These are phyloP conservation scores for Venturiaceae sp. DNA, from an alignment of 2,329 filamentous ascomycete genomes.

Conservation along the genomic window DNA sequence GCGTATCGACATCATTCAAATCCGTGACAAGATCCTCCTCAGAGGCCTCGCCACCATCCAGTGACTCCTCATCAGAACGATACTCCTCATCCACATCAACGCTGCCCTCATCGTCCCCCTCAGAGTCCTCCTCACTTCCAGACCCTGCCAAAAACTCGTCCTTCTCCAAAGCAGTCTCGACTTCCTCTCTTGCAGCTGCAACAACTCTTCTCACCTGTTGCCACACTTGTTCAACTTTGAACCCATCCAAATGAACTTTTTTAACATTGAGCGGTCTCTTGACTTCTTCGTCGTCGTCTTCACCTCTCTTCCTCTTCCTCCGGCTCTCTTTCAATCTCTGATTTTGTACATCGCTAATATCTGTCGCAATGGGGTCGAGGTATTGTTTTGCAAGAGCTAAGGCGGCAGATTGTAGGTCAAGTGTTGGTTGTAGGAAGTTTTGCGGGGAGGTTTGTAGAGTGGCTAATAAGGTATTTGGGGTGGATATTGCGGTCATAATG, in stretches of 20 bases:
- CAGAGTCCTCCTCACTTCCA: conserved; percentile 8
- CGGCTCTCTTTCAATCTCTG: conserved; percentile 56
- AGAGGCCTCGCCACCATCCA: conserved; percentile 21
- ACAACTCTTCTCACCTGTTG: conserved; percentile 85
- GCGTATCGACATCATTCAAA: conserved; percentile 22
- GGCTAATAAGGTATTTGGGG: conserved; percentile 15
- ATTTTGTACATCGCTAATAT: conserved; percentile 64
- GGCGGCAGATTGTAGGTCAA: conserved; percentile 57
- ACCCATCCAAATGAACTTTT: conserved; percentile 78
- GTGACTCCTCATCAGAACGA: conserved; percentile 20
- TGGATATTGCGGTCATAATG: conserved; percentile 7
- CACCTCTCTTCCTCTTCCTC: conserved; percentile 65
- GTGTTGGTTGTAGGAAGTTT: conserved; percentile 64
- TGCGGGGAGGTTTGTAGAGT: conserved; percentile 54
- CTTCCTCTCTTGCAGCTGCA: conserved; percentile 48
- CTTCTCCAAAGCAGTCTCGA: conserved; percentile 30
- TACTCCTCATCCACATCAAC: conserved; percentile 11
- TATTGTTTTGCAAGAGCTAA: conserved; percentile 69
- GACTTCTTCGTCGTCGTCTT: conserved; percentile 29
- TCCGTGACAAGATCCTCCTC: conserved; percentile 17
- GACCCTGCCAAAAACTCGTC: conserved; percentile 9
- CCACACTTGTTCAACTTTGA: conserved; percentile 84
- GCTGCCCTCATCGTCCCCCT: conserved; percentile 11
- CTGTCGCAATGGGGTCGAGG: conserved; percentile 66
- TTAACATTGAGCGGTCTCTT: conserved; percentile 55